A percentile compares a stretch with the other conserved stretches of the same genome.
Evolutionary conservation across 176 grass and related monocot species (phyloP).

Genomic region (Elaeis guineensis): DNA sequence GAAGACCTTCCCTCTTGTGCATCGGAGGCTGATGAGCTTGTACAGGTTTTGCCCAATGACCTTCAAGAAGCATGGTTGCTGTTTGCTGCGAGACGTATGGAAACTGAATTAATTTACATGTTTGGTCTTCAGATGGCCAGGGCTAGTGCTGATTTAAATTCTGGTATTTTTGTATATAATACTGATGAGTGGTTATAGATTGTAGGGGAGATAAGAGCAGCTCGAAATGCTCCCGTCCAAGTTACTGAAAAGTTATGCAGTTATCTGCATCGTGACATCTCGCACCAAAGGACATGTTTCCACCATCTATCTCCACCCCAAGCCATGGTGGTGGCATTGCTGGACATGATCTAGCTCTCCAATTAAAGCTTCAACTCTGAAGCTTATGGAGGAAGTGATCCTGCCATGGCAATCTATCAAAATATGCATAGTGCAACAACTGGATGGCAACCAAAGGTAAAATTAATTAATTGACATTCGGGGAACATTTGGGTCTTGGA

Average conservation of each 20-base stretch:
- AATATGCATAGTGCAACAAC: slow-evolving; percentile 33
- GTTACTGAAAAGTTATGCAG: slow-evolving; percentile 66
- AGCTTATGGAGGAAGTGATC: slow-evolving; percentile 46
- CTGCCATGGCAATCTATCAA: slow-evolving; percentile 37
- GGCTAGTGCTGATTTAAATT: no score
- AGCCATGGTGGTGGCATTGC: neutral
- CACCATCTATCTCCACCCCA: neutral
- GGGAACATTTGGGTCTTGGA: no score
- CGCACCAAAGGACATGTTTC: slow-evolving; percentile 36
- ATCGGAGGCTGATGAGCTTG: slow-evolving; percentile 75
- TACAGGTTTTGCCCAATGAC: slow-evolving; percentile 64
- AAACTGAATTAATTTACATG: neutral
- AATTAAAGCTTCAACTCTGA: slow-evolving; percentile 39
- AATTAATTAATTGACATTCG: no score
- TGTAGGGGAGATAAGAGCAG: slow-evolving; percentile 93
- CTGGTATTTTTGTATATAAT: no score
- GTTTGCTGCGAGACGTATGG: no score
- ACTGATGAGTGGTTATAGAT: slow-evolving; percentile 44
- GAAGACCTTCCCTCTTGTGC: slow-evolving; percentile 72
- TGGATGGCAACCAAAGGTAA: slow-evolving; percentile 63
- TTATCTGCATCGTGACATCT: slow-evolving; percentile 65
- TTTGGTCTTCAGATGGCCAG: neutral
- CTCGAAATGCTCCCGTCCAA: slow-evolving; percentile 80
- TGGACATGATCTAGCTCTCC: slow-evolving; percentile 36
- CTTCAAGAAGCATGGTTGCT: neutral